Percentiles rank a stretch among this genome's conserved stretches.
Evolutionary conservation across 169 alveolate genomes (phyloP).

Genomic region (Cryptosporidium viatorum): DNA sequence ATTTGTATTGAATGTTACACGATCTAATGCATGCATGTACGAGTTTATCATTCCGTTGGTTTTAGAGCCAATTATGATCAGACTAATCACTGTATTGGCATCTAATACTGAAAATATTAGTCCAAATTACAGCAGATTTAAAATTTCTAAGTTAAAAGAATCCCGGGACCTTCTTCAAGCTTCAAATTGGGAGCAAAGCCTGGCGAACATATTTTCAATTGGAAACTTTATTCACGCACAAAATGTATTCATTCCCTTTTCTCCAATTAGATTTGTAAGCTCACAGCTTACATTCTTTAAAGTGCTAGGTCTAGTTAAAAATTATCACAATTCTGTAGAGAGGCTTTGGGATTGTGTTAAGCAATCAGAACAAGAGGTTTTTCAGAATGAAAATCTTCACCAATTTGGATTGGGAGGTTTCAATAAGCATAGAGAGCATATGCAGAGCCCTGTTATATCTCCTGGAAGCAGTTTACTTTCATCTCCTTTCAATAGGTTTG

Average conservation of each 20-base stretch:
- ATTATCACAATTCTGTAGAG: slow-evolving; percentile 12
- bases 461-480: slow-evolving; percentile 24
- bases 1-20: slow-evolving; percentile 1
- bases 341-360: slow-evolving; percentile 9
- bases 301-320: background rate
- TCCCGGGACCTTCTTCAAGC: background rate
- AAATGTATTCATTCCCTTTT: slow-evolving; percentile 11
- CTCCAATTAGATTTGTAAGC: slow-evolving; percentile 21
- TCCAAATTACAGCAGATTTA: slow-evolving; percentile 33
- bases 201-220: slow-evolving; percentile 5
- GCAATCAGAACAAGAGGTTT: background rate
- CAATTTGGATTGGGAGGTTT: background rate
- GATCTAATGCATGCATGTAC: slow-evolving; percentile 38
- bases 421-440: slow-evolving; percentile 4
- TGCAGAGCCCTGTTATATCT: slow-evolving; percentile 7
- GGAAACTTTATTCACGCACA: slow-evolving; percentile 8
- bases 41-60: slow-evolving; percentile 59
- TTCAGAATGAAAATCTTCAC: slow-evolving; percentile 1
- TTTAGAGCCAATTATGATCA: slow-evolving; percentile 53
- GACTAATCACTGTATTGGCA: slow-evolving; percentile 30
- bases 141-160: background rate
- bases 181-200: slow-evolving; percentile 42
- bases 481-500: background rate
- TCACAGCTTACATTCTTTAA: slow-evolving; percentile 54
- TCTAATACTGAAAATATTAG: slow-evolving; percentile 23